Evolutionary conservation across 371 early-diverging fungal species (phyloP).

Genomic region (Parasitella parasitica): DNA sequence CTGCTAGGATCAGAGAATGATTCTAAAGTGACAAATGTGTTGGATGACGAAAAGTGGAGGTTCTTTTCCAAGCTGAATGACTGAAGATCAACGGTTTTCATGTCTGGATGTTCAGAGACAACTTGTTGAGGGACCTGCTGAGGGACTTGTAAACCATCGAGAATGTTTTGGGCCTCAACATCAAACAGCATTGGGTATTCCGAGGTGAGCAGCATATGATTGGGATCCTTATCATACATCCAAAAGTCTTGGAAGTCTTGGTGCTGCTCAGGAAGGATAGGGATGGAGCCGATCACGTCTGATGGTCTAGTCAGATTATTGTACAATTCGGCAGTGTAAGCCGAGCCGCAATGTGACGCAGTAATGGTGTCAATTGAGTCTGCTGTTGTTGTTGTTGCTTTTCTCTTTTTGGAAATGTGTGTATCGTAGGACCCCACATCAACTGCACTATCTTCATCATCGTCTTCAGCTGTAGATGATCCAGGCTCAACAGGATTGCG

Average conservation of each 20-base stretch:
- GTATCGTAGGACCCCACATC: neutral
- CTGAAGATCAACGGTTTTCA: conserved; percentile 24
- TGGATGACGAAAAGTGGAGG: conserved; percentile 10
- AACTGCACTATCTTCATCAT: conserved; percentile 6
- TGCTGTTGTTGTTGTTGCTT: conserved; percentile 16
- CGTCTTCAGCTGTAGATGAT: conserved; percentile 7
- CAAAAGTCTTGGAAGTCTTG: conserved; percentile 6
- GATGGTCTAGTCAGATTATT: conserved; percentile 9
- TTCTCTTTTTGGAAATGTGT: conserved; percentile 26
- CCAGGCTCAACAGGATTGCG: conserved; percentile 14
- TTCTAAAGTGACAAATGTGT: neutral
- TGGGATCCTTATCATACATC: conserved; percentile 15
- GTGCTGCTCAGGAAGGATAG: neutral
- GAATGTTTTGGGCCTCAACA: conserved; percentile 16
- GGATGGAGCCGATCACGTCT: conserved; percentile 12
- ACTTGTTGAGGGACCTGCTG: neutral
- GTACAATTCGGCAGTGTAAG: neutral
- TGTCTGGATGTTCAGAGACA: conserved; percentile 8
- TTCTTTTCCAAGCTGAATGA: conserved; percentile 8
- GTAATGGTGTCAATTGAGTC: conserved; percentile 9
- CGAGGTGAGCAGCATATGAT: conserved; percentile 10
- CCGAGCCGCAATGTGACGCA: conserved; percentile 4
- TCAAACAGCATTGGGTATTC: conserved; percentile 7
- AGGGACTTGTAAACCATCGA: conserved; percentile 13
- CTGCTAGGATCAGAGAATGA: conserved; percentile 14